Conservation (phyloP, 768 basidiomycete species). For the Agaricus blazei region DNA sequence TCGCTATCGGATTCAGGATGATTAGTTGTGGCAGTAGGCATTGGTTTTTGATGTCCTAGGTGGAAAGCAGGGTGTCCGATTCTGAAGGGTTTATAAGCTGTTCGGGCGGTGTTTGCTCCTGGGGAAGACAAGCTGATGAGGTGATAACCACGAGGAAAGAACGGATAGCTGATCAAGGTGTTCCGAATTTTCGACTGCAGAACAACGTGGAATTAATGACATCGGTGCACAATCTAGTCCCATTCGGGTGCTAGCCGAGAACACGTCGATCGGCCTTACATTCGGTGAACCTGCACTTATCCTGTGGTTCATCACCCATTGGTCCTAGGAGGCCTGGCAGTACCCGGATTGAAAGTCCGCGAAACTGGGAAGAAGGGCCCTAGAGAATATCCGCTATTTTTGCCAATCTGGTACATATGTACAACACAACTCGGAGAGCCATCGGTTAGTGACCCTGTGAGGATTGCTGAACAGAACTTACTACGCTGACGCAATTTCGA, state of each 20-base stretch:
- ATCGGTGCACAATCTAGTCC: constrained; percentile 10
- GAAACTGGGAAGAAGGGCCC: constrained; percentile 3
- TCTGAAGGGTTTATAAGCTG: neutral
- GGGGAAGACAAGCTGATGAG: constrained; percentile 1
- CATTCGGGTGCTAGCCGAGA: constrained; percentile 3
- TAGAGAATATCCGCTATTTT: constrained; percentile 7
- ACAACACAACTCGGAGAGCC: neutral
- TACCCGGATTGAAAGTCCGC: constrained; percentile 11
- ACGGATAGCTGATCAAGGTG: constrained; percentile 1
- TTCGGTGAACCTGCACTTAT: constrained; percentile 7
- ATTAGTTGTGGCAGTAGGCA: neutral
- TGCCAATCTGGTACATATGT: neutral
- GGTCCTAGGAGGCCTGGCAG: constrained; percentile 6
- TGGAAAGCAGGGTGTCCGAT: neutral
- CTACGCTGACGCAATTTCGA: too few species aligned
- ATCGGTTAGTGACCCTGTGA: constrained; percentile 2
- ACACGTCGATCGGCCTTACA: constrained; percentile 9
- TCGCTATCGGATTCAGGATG: constrained; percentile 6
- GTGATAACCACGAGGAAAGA: constrained; percentile 3
- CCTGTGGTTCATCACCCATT: constrained; percentile 6
- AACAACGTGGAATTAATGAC: constrained; percentile 11
- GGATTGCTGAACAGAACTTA: neutral
- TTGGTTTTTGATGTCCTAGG: neutral
- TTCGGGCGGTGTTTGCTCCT: neutral
- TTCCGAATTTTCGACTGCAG: constrained; percentile 9